Evolutionary conservation across 306 rosid genomes (phyloP), one percentile per base, ranked within the genome.

Genomic region (Hylodesmum podocarpum): DNA sequence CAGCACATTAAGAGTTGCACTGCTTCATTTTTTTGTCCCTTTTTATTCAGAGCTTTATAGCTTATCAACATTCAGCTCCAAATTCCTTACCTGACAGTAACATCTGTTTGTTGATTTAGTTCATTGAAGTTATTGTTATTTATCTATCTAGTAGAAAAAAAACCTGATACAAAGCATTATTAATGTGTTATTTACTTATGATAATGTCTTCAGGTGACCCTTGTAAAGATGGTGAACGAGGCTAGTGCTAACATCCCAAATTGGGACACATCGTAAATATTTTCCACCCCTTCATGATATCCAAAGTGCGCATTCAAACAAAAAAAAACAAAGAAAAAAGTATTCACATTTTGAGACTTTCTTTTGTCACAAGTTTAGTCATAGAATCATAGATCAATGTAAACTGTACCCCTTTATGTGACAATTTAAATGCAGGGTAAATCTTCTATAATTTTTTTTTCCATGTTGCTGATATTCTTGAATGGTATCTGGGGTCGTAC

Each of bases 211-310:
- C 93, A 92, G 96, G 97, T 83, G 70, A 92, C 96, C 50, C 94
- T 92, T 55, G 91, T 90, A 67, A 90, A 90, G 91, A 87, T 89
- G 95, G 89, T 88, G 89, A 94, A 94, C 57, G 97, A 91, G 82
- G 98, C 98, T 51, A 78, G 87, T 59, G 97, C 94, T 10, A 91
- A 89, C 83, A 78, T 88, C 68, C 94, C 91, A 29, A 86, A 89
- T 66, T 94, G 98, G 98, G 94, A 87, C 44, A 66, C 84, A 8
- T 24, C 70, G 50, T 88, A 84, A 80, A 70, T 44, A 64, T 33
- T 41, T 33, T 25, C 29, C 15, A 19, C 21, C 25, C 8, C 37
- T 71, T 75, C 46, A 1, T 54, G 47, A 50, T 71, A 66, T 64
- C 61, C 31, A 37, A 49, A 33, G 67, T 72, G 41, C 77, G 39